Conservation (phyloP, 257 asterid species). For the Capsicum baccatum region DNA sequence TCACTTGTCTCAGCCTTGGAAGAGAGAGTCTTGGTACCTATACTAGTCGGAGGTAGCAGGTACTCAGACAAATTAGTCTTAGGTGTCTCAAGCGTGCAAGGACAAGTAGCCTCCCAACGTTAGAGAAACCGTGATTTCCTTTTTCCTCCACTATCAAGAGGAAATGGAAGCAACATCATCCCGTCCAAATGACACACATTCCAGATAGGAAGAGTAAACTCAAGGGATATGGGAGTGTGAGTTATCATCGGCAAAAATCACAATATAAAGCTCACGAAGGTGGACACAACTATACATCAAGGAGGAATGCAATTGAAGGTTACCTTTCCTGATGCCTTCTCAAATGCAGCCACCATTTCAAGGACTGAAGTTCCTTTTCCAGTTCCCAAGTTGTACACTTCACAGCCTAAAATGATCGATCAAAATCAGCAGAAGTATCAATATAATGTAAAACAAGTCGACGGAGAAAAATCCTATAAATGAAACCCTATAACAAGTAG, state of each 20-base stretch:
- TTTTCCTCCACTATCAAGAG: background rate
- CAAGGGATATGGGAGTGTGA: background rate
- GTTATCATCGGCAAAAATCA: background rate
- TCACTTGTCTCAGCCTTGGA: background rate
- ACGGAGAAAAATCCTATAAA: background rate
- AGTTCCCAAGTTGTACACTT: constrained; percentile 96
- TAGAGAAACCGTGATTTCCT: background rate
- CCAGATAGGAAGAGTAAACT: background rate
- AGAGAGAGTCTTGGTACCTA: background rate
- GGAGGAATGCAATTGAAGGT: background rate
- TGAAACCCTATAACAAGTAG: background rate
- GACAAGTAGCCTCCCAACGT: background rate
- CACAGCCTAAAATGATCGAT: constrained; percentile 68
- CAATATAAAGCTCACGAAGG: background rate
- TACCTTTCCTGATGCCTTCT: constrained; percentile 98
- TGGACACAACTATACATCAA: background rate
- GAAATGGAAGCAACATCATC: background rate
- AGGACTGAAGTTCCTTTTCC: constrained; percentile 98
- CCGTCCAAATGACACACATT: background rate
- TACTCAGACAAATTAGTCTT: background rate
- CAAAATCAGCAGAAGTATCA: background rate
- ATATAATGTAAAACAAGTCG: background rate
- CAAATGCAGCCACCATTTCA: constrained; percentile 98
- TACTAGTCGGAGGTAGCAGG: background rate
- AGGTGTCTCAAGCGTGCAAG: background rate